phyloP scores from a whole-genome alignment of 768 basidiomycete genomes.

The Daedaleopsis nitida region DNA sequence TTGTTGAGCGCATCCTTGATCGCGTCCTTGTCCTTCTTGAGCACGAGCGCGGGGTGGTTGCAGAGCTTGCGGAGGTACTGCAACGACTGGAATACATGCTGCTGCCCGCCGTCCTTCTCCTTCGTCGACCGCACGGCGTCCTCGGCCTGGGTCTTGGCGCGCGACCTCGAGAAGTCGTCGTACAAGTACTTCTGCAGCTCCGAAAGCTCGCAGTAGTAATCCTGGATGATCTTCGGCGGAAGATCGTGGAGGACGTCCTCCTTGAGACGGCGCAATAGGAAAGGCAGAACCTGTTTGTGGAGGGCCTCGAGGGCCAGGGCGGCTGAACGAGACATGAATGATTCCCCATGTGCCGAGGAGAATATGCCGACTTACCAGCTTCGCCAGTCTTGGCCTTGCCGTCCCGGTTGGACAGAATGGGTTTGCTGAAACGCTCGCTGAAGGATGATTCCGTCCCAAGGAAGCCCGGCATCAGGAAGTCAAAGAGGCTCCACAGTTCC shows the following conservation, averaged over 20 bases:
- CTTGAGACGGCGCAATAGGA: constrained; percentile 92
- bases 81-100: constrained; percentile 95
- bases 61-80: constrained; percentile 97
- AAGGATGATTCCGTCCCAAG: constrained; percentile 94
- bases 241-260: constrained; percentile 96
- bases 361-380: constrained; percentile 68
- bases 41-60: constrained; percentile 93
- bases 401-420: constrained; percentile 92
- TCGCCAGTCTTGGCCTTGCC: constrained; percentile 94
- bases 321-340: constrained; percentile 48
- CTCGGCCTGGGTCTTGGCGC: constrained; percentile 64
- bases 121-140: constrained; percentile 56
- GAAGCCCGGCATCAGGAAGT: constrained; percentile 99
- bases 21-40: constrained; percentile 69
- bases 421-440: constrained; percentile 94
- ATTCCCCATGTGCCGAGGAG: not conserved
- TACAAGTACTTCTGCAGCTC: constrained; percentile 93
- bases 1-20: constrained; percentile 59
- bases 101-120: constrained; percentile 48
- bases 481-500: constrained; percentile 98
- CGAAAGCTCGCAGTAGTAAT: constrained; percentile 97
- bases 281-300: constrained; percentile 99
- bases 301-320: constrained; percentile 92
- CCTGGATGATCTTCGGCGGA: constrained; percentile 99
- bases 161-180: constrained; percentile 88